A percentile compares a stretch with the other conserved stretches of the same genome.
These are phyloP conservation scores for Ormosia emarginata DNA, from an alignment of 306 rosid species.

Conservation along the genomic window DNA sequence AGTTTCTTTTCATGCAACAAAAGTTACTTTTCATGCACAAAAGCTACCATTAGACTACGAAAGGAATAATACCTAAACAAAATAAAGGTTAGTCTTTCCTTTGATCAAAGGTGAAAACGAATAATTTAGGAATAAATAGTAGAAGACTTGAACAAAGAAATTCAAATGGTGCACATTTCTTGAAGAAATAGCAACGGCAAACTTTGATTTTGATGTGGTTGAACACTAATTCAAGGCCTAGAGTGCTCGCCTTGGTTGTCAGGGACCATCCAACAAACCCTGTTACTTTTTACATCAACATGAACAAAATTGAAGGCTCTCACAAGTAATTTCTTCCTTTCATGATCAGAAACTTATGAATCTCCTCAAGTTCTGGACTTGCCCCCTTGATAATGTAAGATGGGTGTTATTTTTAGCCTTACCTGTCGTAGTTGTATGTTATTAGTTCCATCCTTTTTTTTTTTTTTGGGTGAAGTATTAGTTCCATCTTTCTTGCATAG, in stretches of 20 bases:
- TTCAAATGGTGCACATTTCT: constrained; percentile 41
- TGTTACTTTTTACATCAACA: constrained; percentile 42
- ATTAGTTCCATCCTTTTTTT: too few species aligned
- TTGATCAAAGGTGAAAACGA: neutral
- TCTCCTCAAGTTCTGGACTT: too few species aligned
- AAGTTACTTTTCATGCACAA: constrained; percentile 21
- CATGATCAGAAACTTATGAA: neutral
- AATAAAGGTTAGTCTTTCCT: constrained; percentile 11
- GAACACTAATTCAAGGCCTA: constrained; percentile 83
- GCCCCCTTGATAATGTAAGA: too few species aligned
- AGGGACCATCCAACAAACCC: constrained; percentile 69
- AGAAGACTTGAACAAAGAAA: neutral
- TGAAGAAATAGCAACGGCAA: constrained; percentile 76
- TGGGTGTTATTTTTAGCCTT: too few species aligned
- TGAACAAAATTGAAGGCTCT: neutral
- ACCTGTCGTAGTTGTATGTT: too few species aligned
- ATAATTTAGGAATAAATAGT: neutral
- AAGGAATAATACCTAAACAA: neutral
- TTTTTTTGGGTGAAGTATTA: too few species aligned
- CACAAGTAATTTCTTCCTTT: neutral
- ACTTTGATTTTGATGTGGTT: constrained; percentile 82
- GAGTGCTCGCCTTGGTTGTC: constrained; percentile 74
- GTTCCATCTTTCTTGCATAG: too few species aligned
- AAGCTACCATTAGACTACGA: neutral
- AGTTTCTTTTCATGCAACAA: neutral